Base-by-base conservation (phyloP, 352 stramenopile species). In the Peronospora farinosa region DNA sequence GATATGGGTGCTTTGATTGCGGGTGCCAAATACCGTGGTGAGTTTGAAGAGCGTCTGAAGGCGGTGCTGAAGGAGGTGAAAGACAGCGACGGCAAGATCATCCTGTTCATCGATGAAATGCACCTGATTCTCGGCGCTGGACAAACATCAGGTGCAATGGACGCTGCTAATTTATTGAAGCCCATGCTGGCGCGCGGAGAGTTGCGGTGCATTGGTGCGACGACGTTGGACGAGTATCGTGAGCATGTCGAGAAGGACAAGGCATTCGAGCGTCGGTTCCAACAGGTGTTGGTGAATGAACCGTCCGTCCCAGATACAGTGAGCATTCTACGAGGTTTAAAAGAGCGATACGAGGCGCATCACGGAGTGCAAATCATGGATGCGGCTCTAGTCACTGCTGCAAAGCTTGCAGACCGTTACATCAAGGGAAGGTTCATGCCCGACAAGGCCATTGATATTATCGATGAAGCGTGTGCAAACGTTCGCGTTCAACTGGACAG, bases 61-160 rank as follows among this genome's bases (percentile, higher is more conserved):
- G 84, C 85, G 11, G 94, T 98, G 28, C 65, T 99, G 47, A 94
- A 96, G 59, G 89, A 97, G 45, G 83, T 96, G 44, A 84, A 96
- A 54, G 79, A 94, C 19, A 93, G 92, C 46, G 78, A 98, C 50
- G 91, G 88, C 51, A 95, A 97, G 56, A 96, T 99, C 57, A 96
- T 99, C 40, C 61, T 99, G 33, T 99, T 99, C 60, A 97, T 99
- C 45, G 97, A 99, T 40, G 97, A 99, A 57, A 92, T 98, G 64
- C 95, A 98, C 71, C 44, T 97, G 32, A 86, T 99, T 17, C 63
- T 99, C 7, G 96, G 96, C 12, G 96, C 96, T 13, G 97, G 96
- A 5, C 82, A 86, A 37, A 90, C 72, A 0, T 84, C 76, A 7
- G 91, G 92, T 31, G 79, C 96, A 0, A 98, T 99, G 95, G 95